Evolutionary conservation across 1,284 basidiomycete species (phyloP), one percentile per base, ranked within the genome.

Genomic region (Ustilago shanxiensis): DNA sequence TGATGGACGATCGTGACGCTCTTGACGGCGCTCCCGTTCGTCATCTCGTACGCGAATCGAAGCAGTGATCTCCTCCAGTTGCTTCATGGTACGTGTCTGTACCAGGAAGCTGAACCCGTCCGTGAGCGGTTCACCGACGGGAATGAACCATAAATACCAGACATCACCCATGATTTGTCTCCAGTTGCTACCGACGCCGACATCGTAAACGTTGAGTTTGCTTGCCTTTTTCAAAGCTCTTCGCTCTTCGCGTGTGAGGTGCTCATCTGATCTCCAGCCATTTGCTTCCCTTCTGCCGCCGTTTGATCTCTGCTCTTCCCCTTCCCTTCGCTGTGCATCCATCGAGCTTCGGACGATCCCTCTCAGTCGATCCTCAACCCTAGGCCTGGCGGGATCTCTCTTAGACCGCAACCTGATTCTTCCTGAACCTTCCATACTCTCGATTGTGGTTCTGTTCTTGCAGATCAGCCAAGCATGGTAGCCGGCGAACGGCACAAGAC

Each of bases 361-460:
- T 14, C 67, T 37, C 18, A 77, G 35, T 1, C 75, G 54, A 26
- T 81, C 79, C 35, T 77, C 61, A 13, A 80, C 70, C 24, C 51
- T 60, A 5, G 67, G 56, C 20, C 72, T 29, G 13, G 29, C 14
- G 8, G 65, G 44, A 33, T 67, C 59, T 31, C 47, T 54, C 60
- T 53, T 52, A 10, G 67, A 64, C 8, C 67, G 26, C 45, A 82
- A 45, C 33, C 79, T 50, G 26, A 82, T 63, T 41, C 80, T 53
- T 18, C 78, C 80, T 2, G 71, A 72, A 8, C 85, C 82, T 59
- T 87, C 86, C 82, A 87, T 86, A 11, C 81, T 82, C 69, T 87
- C 86, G 58, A 87, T 83, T 20, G 86, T 87, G 5, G 86, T 86
- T 14, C 82, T 71, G 66, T 87, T 87, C 50, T 57, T 70, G 52